Conservation (phyloP, 2,329 filamentous ascomycete genomes). For the Dichotomopilus funicola region DNA sequence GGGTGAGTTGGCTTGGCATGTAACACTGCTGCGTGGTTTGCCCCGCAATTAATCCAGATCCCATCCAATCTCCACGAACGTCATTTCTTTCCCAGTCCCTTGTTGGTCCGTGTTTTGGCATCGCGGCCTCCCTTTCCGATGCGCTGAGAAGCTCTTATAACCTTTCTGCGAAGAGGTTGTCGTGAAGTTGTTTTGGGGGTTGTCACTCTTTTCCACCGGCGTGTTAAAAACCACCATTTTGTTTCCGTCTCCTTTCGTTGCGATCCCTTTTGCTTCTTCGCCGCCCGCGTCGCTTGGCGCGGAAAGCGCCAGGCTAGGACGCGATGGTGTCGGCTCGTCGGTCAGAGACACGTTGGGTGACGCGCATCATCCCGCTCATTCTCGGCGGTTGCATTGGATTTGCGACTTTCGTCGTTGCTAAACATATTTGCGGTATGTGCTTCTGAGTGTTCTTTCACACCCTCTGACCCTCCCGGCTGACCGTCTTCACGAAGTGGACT, state of each 20-base stretch:
- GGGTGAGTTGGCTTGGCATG: no score
- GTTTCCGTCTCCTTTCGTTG: background rate
- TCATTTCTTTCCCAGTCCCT: no score
- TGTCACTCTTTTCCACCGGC: no score
- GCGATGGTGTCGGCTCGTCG: constrained; percentile 22
- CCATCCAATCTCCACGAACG: no score
- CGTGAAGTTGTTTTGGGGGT: no score
- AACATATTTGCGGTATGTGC: constrained; percentile 58
- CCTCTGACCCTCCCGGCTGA: constrained; percentile 9
- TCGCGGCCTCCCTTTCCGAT: no score
- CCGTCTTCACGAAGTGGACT: constrained; percentile 50
- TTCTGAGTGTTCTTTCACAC: constrained; percentile 5
- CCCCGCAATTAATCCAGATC: no score
- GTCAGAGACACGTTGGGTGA: constrained; percentile 38
- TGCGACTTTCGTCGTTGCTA: constrained; percentile 64
- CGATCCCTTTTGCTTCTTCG: background rate
- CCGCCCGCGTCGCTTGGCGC: background rate
- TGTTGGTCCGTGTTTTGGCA: no score
- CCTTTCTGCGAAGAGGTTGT: no score
- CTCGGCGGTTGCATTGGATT: constrained; percentile 62
- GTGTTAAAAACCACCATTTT: no score
- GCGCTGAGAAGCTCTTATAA: no score
- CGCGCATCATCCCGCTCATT: constrained; percentile 62
- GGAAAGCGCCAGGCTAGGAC: background rate
- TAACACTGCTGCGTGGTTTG: no score